A percentile compares a stretch with the other conserved stretches of the same genome.
Evolutionary conservation across 2,329 filamentous ascomycete genomes (phyloP).

Genomic region (Capronia americana): DNA sequence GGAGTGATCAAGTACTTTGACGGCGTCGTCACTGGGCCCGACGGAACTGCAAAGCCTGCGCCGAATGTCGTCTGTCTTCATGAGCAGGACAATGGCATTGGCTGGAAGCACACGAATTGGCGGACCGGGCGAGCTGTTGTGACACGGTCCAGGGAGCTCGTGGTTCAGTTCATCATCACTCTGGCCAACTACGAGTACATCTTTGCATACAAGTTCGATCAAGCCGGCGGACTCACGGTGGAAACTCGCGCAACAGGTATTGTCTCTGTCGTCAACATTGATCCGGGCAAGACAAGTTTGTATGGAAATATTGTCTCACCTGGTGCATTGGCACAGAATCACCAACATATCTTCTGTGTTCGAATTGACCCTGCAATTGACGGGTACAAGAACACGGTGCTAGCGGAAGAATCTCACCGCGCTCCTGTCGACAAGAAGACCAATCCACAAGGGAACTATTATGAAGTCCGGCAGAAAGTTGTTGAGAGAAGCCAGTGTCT

Average conservation of each 20-base stretch:
- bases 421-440: conserved; percentile 58
- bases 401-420: conserved; percentile 61
- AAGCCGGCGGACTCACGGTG: conserved; percentile 65
- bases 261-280: conserved; percentile 66
- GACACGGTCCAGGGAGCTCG: conserved; percentile 66
- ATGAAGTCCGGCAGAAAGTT: conserved; percentile 59
- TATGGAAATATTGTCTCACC: conserved; percentile 70
- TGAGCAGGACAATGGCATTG: conserved; percentile 72
- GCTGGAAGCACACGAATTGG: conserved; percentile 75
- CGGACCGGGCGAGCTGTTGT: conserved; percentile 68
- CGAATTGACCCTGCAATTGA: conserved; percentile 71
- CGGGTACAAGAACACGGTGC: conserved; percentile 59
- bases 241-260: conserved; percentile 72
- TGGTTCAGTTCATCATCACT: conserved; percentile 72
- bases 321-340: conserved; percentile 70
- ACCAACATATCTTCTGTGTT: conserved; percentile 72
- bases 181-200: conserved; percentile 76
- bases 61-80: conserved; percentile 72
- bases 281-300: conserved; percentile 58
- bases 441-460: conserved; percentile 69
- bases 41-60: conserved; percentile 59
- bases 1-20: conserved; percentile 72
- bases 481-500: conserved; percentile 57
- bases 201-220: conserved; percentile 69
- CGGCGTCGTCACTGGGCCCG: conserved; percentile 58